phyloP scores from a whole-genome alignment of 1,284 basidiomycete genomes.

The Phellinidium pouzarii region DNA sequence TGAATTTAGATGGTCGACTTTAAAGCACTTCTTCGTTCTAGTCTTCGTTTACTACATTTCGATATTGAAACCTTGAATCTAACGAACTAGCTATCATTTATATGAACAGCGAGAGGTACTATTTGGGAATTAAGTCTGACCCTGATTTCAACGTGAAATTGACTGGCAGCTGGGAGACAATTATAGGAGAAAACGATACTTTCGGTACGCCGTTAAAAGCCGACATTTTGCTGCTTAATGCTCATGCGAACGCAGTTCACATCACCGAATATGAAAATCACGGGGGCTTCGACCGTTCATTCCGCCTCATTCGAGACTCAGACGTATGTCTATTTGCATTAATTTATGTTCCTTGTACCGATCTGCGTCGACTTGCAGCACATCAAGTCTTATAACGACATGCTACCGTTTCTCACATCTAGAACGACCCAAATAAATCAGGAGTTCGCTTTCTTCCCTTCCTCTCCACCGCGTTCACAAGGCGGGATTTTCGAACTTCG shows the following conservation, averaged over 20 bases:
- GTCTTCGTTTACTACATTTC: too few relatives aligned
- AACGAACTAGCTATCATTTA: too few relatives aligned
- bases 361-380: conserved; percentile 38
- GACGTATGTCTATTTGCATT: conserved; percentile 36
- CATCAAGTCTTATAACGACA: conserved; percentile 49
- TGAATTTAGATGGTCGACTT: too few relatives aligned
- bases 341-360: neutral
- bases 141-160: conserved; percentile 74
- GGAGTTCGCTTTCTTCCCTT: conserved; percentile 92
- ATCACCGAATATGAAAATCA: conserved; percentile 90
- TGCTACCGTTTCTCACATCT: conserved; percentile 67
- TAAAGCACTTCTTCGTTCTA: too few relatives aligned
- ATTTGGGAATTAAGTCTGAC: conserved; percentile 69
- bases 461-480: conserved; percentile 74
- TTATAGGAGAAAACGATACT: conserved; percentile 82
- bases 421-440: conserved; percentile 77
- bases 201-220: conserved; percentile 43
- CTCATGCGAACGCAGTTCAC: conserved; percentile 40
- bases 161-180: conserved; percentile 85
- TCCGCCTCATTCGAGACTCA: conserved; percentile 50
- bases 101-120: conserved; percentile 64
- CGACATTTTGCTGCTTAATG: conserved; percentile 8
- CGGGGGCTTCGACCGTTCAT: conserved; percentile 73
- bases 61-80: too few relatives aligned
- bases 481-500: conserved; percentile 91